Evolutionary conservation across 495 filamentous ascomycete genomes (phyloP).

Genomic region (Xylaria scruposa): DNA sequence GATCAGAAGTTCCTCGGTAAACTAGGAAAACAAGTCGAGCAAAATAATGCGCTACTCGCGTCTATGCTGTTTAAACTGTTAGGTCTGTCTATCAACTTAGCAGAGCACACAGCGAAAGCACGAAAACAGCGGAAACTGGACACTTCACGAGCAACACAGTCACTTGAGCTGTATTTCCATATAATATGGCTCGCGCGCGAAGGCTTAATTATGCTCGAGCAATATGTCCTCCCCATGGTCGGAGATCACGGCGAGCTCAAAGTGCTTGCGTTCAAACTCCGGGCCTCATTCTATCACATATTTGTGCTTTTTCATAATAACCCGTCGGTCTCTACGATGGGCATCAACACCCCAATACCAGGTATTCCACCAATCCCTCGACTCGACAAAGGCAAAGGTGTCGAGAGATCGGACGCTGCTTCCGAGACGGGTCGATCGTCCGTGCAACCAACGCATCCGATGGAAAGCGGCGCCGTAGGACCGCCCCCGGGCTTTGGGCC

Average conservation of each 20-base stretch:
- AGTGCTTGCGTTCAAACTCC: constrained; percentile 88
- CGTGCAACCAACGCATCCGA: constrained; percentile 48
- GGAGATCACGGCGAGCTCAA: constrained; percentile 74
- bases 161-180: constrained; percentile 84
- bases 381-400: constrained; percentile 54
- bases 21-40: constrained; percentile 76
- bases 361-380: constrained; percentile 35
- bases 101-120: constrained; percentile 81
- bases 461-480: constrained; percentile 58
- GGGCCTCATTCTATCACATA: constrained; percentile 94
- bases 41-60: constrained; percentile 77
- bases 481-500: constrained; percentile 56
- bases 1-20: constrained; percentile 95
- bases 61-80: constrained; percentile 86
- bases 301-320: constrained; percentile 94
- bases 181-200: constrained; percentile 96
- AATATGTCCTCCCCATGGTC: constrained; percentile 83
- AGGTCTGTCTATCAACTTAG: constrained; percentile 87
- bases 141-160: constrained; percentile 66
- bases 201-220: constrained; percentile 83
- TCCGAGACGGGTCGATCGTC: constrained; percentile 40
- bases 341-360: constrained; percentile 39
- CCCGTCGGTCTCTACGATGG: constrained; percentile 53
- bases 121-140: constrained; percentile 85
- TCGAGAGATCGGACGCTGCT: constrained; percentile 44